These are phyloP conservation scores for Monocercomonoides exilis DNA, from an alignment of 78 protist genomes.

Conservation along the genomic window DNA sequence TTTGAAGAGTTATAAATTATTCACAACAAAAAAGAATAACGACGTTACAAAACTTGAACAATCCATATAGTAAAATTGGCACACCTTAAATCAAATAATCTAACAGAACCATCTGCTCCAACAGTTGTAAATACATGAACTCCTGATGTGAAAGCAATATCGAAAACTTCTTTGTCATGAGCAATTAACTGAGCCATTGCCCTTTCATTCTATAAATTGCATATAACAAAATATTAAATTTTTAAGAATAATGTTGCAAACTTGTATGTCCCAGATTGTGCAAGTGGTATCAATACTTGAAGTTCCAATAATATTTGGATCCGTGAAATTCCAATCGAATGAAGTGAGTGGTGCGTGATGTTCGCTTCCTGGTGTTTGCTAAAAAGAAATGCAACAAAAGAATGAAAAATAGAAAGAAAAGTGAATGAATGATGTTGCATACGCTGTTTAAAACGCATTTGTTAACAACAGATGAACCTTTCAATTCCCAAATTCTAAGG, in stretches of 20 bases:
- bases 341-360: constrained; percentile 86
- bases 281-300: constrained; percentile 75
- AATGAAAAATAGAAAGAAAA: neutral
- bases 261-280: constrained; percentile 78
- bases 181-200: constrained; percentile 93
- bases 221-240: neutral
- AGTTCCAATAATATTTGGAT: constrained; percentile 78
- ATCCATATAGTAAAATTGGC: too few species aligned
- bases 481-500: constrained; percentile 76
- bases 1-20: neutral
- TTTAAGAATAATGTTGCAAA: neutral
- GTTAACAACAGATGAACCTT: constrained; percentile 25
- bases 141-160: constrained; percentile 71
- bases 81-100: constrained; percentile 86
- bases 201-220: neutral
- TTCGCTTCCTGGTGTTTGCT: constrained; percentile 78
- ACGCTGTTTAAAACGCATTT: constrained; percentile 53
- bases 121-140: constrained; percentile 37
- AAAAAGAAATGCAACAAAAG: constrained; percentile 4
- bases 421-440: neutral
- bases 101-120: constrained; percentile 84
- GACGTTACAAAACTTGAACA: too few species aligned
- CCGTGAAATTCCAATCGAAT: constrained; percentile 90
- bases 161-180: constrained; percentile 96
- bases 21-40: too few species aligned